Evolutionary conservation across 1,284 basidiomycete genomes (phyloP).

Genomic region (Fomitopsis palustris): DNA sequence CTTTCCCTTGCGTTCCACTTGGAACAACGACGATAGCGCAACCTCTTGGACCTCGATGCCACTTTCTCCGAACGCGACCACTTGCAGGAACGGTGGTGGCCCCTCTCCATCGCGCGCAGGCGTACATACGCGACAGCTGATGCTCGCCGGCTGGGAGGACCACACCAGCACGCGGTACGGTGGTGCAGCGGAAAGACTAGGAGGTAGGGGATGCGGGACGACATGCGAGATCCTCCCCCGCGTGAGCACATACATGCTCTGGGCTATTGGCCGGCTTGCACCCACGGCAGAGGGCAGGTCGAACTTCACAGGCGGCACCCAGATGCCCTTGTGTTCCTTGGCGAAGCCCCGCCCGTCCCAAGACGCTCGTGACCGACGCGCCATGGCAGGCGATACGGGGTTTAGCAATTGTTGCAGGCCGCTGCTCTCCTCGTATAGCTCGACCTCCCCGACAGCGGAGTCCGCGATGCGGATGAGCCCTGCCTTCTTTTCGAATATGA

Average conservation of each 20-base stretch:
- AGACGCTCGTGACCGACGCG: conserved; percentile 48
- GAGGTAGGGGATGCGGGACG: conserved; percentile 62
- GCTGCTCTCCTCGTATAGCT: conserved; percentile 52
- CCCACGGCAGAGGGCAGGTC: conserved; percentile 40
- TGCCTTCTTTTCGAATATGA: conserved; percentile 81
- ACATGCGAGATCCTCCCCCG: conserved; percentile 67
- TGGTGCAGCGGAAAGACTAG: conserved; percentile 38
- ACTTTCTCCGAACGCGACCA: conserved; percentile 62
- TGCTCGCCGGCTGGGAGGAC: conserved; percentile 52
- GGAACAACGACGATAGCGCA: conserved; percentile 34
- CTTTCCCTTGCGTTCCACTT: conserved; percentile 44
- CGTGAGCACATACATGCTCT: conserved; percentile 60
- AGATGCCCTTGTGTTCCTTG: conserved; percentile 44
- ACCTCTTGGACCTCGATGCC: conserved; percentile 73
- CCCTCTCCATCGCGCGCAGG: conserved; percentile 18
- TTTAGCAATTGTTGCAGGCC: conserved; percentile 14
- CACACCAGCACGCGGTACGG: conserved; percentile 58
- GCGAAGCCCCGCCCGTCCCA: conserved; percentile 45
- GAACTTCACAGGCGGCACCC: conserved; percentile 51
- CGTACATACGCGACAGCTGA: conserved; percentile 50
- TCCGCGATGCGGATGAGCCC: conserved; percentile 74
- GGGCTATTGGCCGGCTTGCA: conserved; percentile 25
- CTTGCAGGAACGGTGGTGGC: conserved; percentile 52
- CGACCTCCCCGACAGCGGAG: conserved; percentile 73
- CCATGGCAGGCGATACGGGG: conserved; percentile 17